These are phyloP conservation scores for Serpula lacrymans DNA, from an alignment of 768 basidiomycete species.

Conservation along the genomic window DNA sequence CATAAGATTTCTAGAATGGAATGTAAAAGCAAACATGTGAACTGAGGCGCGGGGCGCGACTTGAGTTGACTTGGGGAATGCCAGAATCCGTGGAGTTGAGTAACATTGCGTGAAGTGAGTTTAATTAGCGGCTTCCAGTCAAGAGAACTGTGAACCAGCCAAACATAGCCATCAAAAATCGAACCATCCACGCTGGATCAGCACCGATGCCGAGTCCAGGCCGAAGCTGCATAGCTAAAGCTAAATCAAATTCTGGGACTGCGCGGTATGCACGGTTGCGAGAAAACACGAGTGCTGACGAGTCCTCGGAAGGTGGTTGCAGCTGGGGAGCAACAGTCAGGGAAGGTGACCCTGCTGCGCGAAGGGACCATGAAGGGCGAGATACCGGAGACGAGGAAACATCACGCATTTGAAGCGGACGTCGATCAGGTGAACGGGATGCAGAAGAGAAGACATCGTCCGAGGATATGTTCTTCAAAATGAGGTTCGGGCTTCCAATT, in stretches of 20 bases:
- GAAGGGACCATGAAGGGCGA: slow-evolving; percentile 29
- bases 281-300: slow-evolving; percentile 12
- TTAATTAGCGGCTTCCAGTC: slow-evolving; percentile 29
- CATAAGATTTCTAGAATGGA: neutral
- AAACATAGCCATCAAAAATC: slow-evolving; percentile 76
- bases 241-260: slow-evolving; percentile 54
- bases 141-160: slow-evolving; percentile 71
- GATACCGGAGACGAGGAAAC: slow-evolving; percentile 7
- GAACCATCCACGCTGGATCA: slow-evolving; percentile 75
- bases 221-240: slow-evolving; percentile 74
- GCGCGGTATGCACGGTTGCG: slow-evolving; percentile 32
- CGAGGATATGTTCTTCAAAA: slow-evolving; percentile 10
- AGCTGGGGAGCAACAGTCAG: slow-evolving; percentile 19
- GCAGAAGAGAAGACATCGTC: slow-evolving; percentile 5
- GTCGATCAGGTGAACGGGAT: slow-evolving; percentile 11
- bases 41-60: too few species aligned
- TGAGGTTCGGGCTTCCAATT: slow-evolving; percentile 1
- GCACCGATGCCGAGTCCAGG: slow-evolving; percentile 68
- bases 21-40: too few species aligned
- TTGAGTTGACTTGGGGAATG: too few species aligned
- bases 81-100: too few species aligned
- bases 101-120: too few species aligned
- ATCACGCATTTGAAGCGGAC: slow-evolving; percentile 12
- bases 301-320: slow-evolving; percentile 6
- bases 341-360: slow-evolving; percentile 19